Base-by-base conservation (phyloP, 257 asterid species). In the Haberlea rhodopensis region DNA sequence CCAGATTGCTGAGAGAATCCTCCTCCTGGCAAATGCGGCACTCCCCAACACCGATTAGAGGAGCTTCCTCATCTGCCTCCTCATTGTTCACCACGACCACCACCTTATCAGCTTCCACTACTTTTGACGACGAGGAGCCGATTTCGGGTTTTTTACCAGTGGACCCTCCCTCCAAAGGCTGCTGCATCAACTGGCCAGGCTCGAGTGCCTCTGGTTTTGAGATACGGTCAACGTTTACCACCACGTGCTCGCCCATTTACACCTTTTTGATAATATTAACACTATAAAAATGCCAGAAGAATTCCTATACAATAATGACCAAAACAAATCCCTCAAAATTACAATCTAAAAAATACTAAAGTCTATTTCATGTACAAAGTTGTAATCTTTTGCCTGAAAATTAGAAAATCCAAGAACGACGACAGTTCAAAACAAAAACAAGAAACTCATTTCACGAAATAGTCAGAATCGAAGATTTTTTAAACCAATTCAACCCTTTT, bases 21-120 rank as follows among this genome's bases (percentile, higher is more conserved):
- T 92, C 99, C 62, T 92, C 99, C 76, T 92, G 99, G 79, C 99
- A 92, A 81, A 92, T 92, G 34, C 96, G 95, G 77, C 99, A 92
- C 68, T 92, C 99, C 5, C 81, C 96, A 74, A 69, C 71, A 19
- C 77, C 85, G 67, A 92, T 81, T 27, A 92, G 69, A 0, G 96
- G 99, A 0, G 79, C 82, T 57, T 80, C 75, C 74, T 92, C 98
- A 26, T 81, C 90, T 22, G 62, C 80, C 60, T 66, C 86, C 43
- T 76, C 81, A 5, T 76, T 53, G 48, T 76, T 81, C 61, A 65
- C 84, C 4, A 72, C 80, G 53, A 65, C 84, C 75, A 68, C 76
- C 74, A 75, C 81, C 62, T 67, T 79, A 55, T 53, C 81, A 63
- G 75, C 84, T 48, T 61, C 77, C 24, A 59, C 70, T 11, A 59